Evolutionary conservation across 2,329 filamentous ascomycete genomes (phyloP).

Genomic region (Tolypocladium tropicale): DNA sequence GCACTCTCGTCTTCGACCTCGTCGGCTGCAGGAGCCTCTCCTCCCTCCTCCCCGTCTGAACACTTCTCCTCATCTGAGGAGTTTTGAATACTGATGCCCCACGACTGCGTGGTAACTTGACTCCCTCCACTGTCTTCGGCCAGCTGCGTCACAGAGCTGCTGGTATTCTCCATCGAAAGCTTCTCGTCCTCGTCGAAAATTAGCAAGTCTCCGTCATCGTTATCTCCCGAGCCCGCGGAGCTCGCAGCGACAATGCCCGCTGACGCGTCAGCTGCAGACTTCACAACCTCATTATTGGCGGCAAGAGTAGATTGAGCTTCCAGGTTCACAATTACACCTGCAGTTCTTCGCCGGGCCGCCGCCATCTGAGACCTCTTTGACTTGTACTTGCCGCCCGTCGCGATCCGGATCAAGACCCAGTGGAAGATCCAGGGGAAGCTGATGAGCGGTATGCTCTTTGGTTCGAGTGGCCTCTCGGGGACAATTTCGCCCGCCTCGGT

Average conservation of each 20-base stretch:
- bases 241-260: background rate
- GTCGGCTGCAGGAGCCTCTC: background rate
- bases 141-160: too few species aligned
- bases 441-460: constrained; percentile 64
- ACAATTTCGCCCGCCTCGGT: constrained; percentile 21
- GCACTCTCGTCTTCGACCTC: background rate
- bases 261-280: background rate
- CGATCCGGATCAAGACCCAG: constrained; percentile 35
- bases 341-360: constrained; percentile 4
- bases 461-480: constrained; percentile 11
- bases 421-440: constrained; percentile 92
- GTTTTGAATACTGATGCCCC: background rate
- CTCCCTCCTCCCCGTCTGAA: background rate
- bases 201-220: background rate
- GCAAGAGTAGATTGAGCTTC: background rate
- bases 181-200: background rate
- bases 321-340: background rate
- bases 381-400: constrained; percentile 13
- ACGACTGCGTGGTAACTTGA: too few species aligned
- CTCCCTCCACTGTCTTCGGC: background rate
- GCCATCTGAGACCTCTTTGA: constrained; percentile 9
- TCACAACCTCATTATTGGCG: background rate
- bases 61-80: too few species aligned
- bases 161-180: background rate
- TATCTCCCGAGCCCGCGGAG: background rate